Evolutionary conservation across 2,329 filamentous ascomycete genomes (phyloP).

Genomic region (Plenodomus biglobosus): DNA sequence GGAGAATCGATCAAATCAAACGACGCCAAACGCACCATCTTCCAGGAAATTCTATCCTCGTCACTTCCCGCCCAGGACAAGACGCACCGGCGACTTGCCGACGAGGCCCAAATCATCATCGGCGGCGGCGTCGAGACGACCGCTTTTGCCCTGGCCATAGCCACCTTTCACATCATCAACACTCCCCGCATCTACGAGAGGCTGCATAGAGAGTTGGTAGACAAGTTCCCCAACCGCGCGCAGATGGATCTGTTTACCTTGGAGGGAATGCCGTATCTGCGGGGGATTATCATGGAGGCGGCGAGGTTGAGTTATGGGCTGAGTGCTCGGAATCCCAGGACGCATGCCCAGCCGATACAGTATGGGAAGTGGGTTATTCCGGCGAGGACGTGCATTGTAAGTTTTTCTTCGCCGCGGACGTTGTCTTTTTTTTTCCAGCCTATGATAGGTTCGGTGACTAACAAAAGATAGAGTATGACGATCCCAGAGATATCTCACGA

Average conservation of each 20-base stretch:
- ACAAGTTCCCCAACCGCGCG: slow-evolving; percentile 29
- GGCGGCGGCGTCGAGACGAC: slow-evolving; percentile 47
- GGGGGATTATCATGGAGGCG: slow-evolving; percentile 30
- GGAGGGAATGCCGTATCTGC: slow-evolving; percentile 12
- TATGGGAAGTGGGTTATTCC: slow-evolving; percentile 38
- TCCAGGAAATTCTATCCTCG: slow-evolving; percentile 36
- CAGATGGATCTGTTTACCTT: slow-evolving; percentile 25
- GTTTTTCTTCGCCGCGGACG: not conserved
- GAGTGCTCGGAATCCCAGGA: slow-evolving; percentile 43
- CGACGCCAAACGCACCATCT: slow-evolving; percentile 38
- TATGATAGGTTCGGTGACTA: too few species aligned
- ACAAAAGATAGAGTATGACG: slow-evolving; percentile 30
- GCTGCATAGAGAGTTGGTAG: slow-evolving; percentile 35
- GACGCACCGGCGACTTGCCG: slow-evolving; percentile 39
- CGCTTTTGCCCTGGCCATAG: slow-evolving; percentile 34
- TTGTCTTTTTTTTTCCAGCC: not conserved
- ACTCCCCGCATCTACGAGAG: slow-evolving; percentile 34
- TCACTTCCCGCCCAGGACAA: slow-evolving; percentile 42
- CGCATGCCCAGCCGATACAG: slow-evolving; percentile 21
- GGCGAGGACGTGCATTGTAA: slow-evolving; percentile 38
- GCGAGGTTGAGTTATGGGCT: slow-evolving; percentile 45
- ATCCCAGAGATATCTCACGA: slow-evolving; percentile 42
- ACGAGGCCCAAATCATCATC: slow-evolving; percentile 44
- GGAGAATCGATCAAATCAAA: slow-evolving; percentile 36
- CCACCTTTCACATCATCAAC: slow-evolving; percentile 38